Percentiles rank a stretch among this genome's conserved stretches.
Evolutionary conservation across 768 basidiomycete genomes (phyloP).

Genomic region (Auriscalpium orientale): DNA sequence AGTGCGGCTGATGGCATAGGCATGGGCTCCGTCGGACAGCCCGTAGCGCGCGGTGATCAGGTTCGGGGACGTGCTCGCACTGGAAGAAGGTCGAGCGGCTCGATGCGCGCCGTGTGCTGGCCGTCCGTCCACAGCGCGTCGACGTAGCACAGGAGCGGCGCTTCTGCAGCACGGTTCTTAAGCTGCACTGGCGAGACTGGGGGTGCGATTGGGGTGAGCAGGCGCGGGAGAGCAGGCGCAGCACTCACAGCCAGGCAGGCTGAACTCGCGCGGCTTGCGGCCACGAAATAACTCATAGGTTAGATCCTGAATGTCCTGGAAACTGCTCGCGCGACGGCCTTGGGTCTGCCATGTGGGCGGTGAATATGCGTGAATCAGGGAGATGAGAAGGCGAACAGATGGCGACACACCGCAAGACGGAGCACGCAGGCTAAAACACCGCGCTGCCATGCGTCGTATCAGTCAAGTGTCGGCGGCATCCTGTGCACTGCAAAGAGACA

Average conservation of each 20-base stretch:
- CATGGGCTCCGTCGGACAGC: conserved; percentile 40
- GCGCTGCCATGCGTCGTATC: too few species aligned
- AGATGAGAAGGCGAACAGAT: too few species aligned
- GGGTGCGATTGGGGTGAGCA: not conserved
- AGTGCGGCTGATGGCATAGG: conserved; percentile 74
- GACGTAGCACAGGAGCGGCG: conserved; percentile 78
- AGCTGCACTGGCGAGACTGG: conserved; percentile 36
- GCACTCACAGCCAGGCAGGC: conserved; percentile 63
- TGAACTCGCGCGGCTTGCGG: conserved; percentile 53
- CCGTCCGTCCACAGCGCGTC: conserved; percentile 80
- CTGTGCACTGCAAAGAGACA: too few species aligned
- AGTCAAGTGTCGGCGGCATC: too few species aligned
- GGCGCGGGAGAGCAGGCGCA: not conserved
- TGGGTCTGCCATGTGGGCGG: too few species aligned
- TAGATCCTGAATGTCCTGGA: too few species aligned
- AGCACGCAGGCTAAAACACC: too few species aligned
- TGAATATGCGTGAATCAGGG: too few species aligned
- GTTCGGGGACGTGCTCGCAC: conserved; percentile 70
- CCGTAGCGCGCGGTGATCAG: conserved; percentile 76
- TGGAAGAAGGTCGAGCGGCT: conserved; percentile 84
- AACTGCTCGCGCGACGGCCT: too few species aligned
- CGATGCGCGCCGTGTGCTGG: conserved; percentile 78
- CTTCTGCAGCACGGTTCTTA: conserved; percentile 61
- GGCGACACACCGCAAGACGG: too few species aligned
- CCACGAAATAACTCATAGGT: conserved; percentile 77